Conservation (phyloP, 768 basidiomycete species). For the Boletus subcaerulescens region DNA sequence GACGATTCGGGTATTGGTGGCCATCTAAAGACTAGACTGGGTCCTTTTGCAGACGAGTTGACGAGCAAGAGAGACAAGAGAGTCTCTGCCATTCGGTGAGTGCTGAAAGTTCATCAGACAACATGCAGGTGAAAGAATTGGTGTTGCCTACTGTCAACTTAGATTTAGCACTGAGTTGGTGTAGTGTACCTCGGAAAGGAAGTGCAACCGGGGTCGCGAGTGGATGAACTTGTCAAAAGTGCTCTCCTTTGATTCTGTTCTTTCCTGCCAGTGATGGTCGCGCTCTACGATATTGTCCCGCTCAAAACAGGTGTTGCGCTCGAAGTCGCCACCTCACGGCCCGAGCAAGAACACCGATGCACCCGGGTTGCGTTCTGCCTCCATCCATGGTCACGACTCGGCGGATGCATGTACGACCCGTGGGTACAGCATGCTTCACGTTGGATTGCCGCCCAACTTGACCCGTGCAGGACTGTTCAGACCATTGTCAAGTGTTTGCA, state of each 20-base stretch:
- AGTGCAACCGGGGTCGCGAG: neutral
- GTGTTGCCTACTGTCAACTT: neutral
- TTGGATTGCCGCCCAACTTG: neutral
- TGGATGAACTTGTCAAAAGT: too few relatives aligned
- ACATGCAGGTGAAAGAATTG: neutral
- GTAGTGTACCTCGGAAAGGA: constrained; percentile 5
- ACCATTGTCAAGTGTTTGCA: constrained; percentile 46
- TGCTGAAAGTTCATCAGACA: neutral
- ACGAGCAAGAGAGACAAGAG: constrained; percentile 81
- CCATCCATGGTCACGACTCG: constrained; percentile 87
- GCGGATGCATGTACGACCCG: constrained; percentile 76
- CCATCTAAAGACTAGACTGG: constrained; percentile 80
- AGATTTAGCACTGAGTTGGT: neutral
- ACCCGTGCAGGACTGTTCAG: constrained; percentile 32
- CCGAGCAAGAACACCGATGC: constrained; percentile 14
- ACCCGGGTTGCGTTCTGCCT: constrained; percentile 64
- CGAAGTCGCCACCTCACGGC: constrained; percentile 38
- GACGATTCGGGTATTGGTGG: constrained; percentile 67
- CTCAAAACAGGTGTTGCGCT: constrained; percentile 43
- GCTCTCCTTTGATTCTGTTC: too few relatives aligned
- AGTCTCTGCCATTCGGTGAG: constrained; percentile 49
- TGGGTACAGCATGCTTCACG: constrained; percentile 36
- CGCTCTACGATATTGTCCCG: constrained; percentile 5
- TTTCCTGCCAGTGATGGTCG: neutral
- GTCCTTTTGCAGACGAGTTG: constrained; percentile 79